Evolutionary conservation across 208 protist genomes (phyloP).

Genomic region (Sergeia podlipaevii): DNA sequence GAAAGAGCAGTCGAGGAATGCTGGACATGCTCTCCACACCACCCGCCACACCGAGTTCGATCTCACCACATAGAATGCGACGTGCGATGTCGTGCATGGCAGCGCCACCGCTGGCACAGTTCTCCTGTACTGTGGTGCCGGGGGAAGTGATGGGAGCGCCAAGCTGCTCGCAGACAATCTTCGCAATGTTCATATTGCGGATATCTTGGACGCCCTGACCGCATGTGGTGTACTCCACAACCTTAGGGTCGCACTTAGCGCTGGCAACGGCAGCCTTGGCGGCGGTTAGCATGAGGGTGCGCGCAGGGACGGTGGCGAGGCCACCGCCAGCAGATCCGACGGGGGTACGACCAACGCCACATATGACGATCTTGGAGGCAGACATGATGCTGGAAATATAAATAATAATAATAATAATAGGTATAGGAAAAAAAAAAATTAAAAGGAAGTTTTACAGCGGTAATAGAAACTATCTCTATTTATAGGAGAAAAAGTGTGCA

Average conservation of each 20-base stretch:
- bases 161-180: conserved; percentile 26
- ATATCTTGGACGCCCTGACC: conserved; percentile 50
- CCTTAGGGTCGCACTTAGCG: conserved; percentile 33
- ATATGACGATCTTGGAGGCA: conserved; percentile 37
- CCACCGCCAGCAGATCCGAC: conserved; percentile 45
- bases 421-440: background rate
- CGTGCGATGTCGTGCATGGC: conserved; percentile 60
- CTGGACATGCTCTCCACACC: conserved; percentile 67
- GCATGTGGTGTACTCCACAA: conserved; percentile 52
- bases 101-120: conserved; percentile 55
- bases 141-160: conserved; percentile 40
- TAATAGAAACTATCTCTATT: conserved; percentile 9
- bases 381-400: conserved; percentile 10
- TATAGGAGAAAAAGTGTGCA: background rate
- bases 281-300: conserved; percentile 26
- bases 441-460: conserved; percentile 5
- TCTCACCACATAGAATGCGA: conserved; percentile 41
- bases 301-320: conserved; percentile 23
- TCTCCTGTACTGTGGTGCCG: conserved; percentile 57
- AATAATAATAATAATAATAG: conserved; percentile 1
- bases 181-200: conserved; percentile 56
- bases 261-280: conserved; percentile 26
- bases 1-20: conserved; percentile 46
- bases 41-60: conserved; percentile 48
- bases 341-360: conserved; percentile 37